Evolutionary conservation across 1,284 basidiomycete species (phyloP).

Genomic region (Jaminaea rosea): DNA sequence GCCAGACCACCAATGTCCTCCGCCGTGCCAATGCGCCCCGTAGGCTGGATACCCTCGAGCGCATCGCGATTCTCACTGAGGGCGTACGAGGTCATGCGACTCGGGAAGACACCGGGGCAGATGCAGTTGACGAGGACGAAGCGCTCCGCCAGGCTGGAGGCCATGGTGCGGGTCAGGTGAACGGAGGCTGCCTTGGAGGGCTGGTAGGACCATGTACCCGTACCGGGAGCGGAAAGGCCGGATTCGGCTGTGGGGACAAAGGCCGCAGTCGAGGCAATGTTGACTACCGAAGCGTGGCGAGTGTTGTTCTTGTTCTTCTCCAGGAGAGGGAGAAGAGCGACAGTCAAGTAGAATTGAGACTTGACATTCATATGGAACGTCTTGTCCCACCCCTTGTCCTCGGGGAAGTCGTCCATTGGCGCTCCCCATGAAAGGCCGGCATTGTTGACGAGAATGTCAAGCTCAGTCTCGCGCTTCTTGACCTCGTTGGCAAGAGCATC

Average conservation of each 20-base stretch:
- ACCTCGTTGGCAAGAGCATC: slow-evolving; percentile 63
- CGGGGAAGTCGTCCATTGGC: slow-evolving; percentile 62
- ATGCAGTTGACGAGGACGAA: slow-evolving; percentile 65
- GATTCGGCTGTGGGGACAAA: slow-evolving; percentile 54
- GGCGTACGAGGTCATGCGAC: slow-evolving; percentile 75
- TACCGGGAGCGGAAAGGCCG: slow-evolving; percentile 55
- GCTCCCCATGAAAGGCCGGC: slow-evolving; percentile 64
- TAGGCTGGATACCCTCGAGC: slow-evolving; percentile 39
- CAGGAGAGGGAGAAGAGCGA: slow-evolving; percentile 38
- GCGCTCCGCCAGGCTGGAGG: slow-evolving; percentile 58
- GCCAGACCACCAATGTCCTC: slow-evolving; percentile 67
- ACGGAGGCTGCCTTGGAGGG: slow-evolving; percentile 67
- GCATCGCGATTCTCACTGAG: slow-evolving; percentile 52
- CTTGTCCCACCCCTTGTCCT: slow-evolving; percentile 63
- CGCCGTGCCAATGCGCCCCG: slow-evolving; percentile 57
- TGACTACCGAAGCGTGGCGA: slow-evolving; percentile 55
- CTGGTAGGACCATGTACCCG: slow-evolving; percentile 63
- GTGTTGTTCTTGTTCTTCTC: slow-evolving; percentile 33
- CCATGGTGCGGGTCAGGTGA: slow-evolving; percentile 67
- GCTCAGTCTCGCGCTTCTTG: slow-evolving; percentile 58
- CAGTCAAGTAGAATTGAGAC: slow-evolving; percentile 45
- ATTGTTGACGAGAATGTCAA: slow-evolving; percentile 51
- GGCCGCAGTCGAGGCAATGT: slow-evolving; percentile 68
- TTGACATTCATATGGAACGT: slow-evolving; percentile 44
- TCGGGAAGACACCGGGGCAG: slow-evolving; percentile 64